Evolutionary conservation across 371 early-diverging fungal genomes (phyloP).

Genomic region (Synchytrium microbalum): DNA sequence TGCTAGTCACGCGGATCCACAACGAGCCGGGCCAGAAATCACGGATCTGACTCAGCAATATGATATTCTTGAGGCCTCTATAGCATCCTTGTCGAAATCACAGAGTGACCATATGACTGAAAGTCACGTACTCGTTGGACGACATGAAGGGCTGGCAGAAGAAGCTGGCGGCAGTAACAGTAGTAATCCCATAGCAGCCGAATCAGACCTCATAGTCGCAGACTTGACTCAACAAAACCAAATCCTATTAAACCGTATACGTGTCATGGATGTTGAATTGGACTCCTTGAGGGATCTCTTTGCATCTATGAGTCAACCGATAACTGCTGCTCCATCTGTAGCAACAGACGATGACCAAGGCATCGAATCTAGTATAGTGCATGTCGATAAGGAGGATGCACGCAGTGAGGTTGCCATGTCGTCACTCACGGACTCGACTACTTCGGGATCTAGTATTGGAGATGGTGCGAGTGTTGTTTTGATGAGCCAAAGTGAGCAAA

Average conservation of each 20-base stretch:
- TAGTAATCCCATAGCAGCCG: too few relatives aligned
- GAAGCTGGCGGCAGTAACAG: neutral
- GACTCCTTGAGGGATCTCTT: neutral
- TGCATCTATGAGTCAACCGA: neutral
- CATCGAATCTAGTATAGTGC: too few relatives aligned
- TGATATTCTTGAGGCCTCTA: neutral
- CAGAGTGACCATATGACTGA: neutral
- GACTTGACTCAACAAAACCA: neutral
- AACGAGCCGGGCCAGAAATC: neutral
- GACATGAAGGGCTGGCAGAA: too few relatives aligned
- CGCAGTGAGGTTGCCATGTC: too few relatives aligned
- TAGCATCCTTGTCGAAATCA: neutral
- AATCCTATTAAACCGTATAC: neutral
- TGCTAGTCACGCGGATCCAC: neutral
- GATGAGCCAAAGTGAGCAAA: too few relatives aligned
- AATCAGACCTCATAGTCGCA: too few relatives aligned
- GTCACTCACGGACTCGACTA: too few relatives aligned
- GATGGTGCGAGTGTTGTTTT: too few relatives aligned
- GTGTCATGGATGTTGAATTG: neutral
- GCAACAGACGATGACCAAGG: neutral
- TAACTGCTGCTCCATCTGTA: neutral
- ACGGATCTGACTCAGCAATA: neutral
- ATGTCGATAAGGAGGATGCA: too few relatives aligned
- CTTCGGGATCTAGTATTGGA: too few relatives aligned
- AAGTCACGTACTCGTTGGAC: neutral